Percentiles rank a stretch among this genome's conserved stretches.
Conservation (phyloP, 78 protist genomes). For the Bigelowiella natans region DNA sequence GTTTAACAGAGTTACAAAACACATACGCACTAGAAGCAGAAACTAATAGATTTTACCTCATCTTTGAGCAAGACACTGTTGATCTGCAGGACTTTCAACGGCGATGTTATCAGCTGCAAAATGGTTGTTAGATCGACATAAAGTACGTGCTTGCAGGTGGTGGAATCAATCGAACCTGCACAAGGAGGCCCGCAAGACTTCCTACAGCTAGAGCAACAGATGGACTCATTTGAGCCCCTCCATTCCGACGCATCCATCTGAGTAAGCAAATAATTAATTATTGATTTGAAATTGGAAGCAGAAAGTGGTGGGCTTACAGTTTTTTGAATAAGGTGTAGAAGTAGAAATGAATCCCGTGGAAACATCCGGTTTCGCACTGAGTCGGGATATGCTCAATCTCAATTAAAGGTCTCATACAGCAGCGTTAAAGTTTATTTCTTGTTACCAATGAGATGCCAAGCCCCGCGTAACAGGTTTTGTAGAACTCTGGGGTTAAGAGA, state of each 20-base stretch:
- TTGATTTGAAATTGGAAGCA: neutral
- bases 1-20: no score
- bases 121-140: neutral
- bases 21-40: neutral
- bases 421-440: neutral
- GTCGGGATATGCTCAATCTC: neutral
- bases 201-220: neutral
- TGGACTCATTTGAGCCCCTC: neutral
- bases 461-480: neutral
- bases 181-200: neutral
- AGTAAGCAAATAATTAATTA: neutral
- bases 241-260: neutral
- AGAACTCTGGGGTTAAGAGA: neutral
- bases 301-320: no score
- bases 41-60: neutral
- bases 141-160: neutral
- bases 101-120: neutral
- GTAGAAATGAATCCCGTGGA: neutral
- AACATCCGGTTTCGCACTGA: neutral
- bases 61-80: neutral
- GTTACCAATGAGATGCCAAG: neutral
- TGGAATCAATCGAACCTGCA: neutral
- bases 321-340: neutral
- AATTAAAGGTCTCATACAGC: neutral
- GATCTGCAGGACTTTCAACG: neutral